A percentile compares a stretch with the other conserved stretches of the same genome.
Conservation (phyloP, 179 eudicot species). For the Camellia oleifera region DNA sequence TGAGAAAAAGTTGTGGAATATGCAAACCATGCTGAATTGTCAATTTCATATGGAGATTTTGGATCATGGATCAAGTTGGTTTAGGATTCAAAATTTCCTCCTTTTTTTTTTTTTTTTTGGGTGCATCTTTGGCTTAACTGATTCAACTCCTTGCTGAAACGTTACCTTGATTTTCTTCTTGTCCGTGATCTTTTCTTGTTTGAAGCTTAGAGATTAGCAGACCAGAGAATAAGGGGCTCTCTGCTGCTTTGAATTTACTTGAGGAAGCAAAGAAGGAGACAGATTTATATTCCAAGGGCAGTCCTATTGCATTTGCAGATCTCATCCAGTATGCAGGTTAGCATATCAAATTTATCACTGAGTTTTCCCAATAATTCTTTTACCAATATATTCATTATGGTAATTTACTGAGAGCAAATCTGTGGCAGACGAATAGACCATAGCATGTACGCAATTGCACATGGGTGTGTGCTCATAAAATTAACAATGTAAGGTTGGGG, state of each 20-base stretch:
- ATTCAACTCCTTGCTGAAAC: neutral
- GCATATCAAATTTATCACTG: neutral
- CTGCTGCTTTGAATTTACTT: conserved; percentile 63
- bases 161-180: conserved; percentile 5
- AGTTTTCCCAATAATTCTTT: neutral
- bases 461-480: neutral
- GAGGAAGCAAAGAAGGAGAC: conserved; percentile 84
- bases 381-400: neutral
- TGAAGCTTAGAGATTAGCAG: conserved; percentile 94
- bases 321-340: conserved; percentile 83
- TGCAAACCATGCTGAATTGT: neutral
- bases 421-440: neutral
- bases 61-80: neutral
- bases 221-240: conserved; percentile 85
- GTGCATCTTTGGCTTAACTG: neutral
- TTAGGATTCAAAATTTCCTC: neutral
- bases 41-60: neutral
- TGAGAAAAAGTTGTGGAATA: neutral
- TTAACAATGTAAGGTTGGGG: neutral
- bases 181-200: conserved; percentile 30
- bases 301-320: conserved; percentile 78
- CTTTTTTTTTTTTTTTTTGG: neutral
- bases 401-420: neutral
- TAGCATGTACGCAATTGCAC: neutral
- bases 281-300: conserved; percentile 83